Percentiles rank a stretch among this genome's conserved stretches.
Evolutionary conservation across 768 basidiomycete genomes (phyloP).

Genomic region (Psilocybe cubensis): DNA sequence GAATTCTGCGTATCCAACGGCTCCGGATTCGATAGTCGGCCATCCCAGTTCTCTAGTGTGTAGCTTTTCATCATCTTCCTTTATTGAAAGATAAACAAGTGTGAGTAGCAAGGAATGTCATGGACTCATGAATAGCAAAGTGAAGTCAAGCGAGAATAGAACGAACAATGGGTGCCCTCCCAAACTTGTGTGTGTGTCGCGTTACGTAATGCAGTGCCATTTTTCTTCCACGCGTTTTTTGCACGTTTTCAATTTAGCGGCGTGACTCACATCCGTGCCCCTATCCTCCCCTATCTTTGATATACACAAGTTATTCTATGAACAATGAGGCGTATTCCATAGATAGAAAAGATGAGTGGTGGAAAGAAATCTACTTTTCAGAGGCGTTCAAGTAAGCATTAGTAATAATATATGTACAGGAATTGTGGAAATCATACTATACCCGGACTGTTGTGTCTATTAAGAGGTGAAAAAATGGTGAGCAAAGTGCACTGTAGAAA

Average conservation of each 20-base stretch:
- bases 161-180: not conserved
- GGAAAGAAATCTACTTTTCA: too few relatives aligned
- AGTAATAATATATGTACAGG: too few relatives aligned
- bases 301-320: too few relatives aligned
- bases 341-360: too few relatives aligned
- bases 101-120: conserved; percentile 1
- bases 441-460: too few relatives aligned
- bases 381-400: too few relatives aligned
- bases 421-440: too few relatives aligned
- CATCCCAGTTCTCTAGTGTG: conserved; percentile 26
- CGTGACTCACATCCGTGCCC: not conserved
- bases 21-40: conserved; percentile 9
- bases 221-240: not conserved
- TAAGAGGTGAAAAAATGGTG: too few relatives aligned
- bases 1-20: not conserved
- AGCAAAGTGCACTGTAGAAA: too few relatives aligned
- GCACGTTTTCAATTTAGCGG: not conserved
- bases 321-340: too few relatives aligned
- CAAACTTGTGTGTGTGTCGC: not conserved
- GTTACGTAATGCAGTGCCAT: not conserved
- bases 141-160: not conserved
- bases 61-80: conserved; percentile 22
- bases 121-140: conserved; percentile 11
- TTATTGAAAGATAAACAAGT: not conserved
- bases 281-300: too few relatives aligned